Evolutionary conservation across 1,139 yeast genomes (phyloP), one percentile per base, ranked within the genome.

Genomic region (Candida tetrigidarum): DNA sequence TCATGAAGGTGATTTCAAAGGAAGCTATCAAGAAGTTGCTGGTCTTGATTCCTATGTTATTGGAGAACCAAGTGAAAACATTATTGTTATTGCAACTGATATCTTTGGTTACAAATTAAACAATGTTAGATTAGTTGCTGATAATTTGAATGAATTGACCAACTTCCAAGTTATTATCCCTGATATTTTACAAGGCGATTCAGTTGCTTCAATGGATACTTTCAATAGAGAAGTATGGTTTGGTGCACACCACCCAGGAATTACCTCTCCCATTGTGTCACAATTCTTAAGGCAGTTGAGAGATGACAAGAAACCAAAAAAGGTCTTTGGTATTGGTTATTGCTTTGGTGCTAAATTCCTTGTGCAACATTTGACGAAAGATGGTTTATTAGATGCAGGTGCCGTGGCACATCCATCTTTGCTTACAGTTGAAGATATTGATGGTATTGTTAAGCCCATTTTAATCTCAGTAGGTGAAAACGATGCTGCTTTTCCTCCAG

Each of bases 321-420:
- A 25, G 23, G 32, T 84, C 19, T 83, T 76, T 41, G 80, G 81
- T 16, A 66, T 85, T 43, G 96, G 97, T 15, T 83, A 88, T 74
- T 90, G 97, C 68, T 89, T 75, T 55, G 96, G 97, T 56, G 96
- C 90, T 42, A 84, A 83, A 63, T 82, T 69, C 52, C 81, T 77
- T 25, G 59, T 84, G 41, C 80, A 76, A 47, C 74, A 83, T 45
- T 66, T 85, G 42, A 66, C 77, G 2, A 64, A 64, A 12, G 70
- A 59, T 22, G 84, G 83, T 15, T 53, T 66, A 18, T 62, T 80
- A 20, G 76, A 81, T 48, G 85, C 74, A 22, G 89, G 78, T 53
- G 93, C 91, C 8, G 63, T 78, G 46, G 92, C 92, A 11, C 97
- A 90, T 63, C 96, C 97, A 10, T 84, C 93, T 1, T 74, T 83